These are phyloP conservation scores for Talaromyces albobiverticillius DNA, from an alignment of 2,329 filamentous ascomycete species.

Conservation along the genomic window DNA sequence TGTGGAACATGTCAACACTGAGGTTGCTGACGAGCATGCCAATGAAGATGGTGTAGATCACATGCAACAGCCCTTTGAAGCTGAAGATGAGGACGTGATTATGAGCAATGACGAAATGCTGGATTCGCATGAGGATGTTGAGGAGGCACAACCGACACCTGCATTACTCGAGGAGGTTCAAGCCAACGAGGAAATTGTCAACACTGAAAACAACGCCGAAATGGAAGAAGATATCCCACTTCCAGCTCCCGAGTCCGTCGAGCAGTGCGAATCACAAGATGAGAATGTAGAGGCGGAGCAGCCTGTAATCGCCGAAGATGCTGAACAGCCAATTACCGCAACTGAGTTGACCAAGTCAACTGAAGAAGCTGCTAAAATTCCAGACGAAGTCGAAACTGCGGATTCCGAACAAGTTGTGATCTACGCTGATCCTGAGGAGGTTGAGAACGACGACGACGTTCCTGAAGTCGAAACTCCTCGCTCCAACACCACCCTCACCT, in stretches of 20 bases:
- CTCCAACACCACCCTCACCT: neutral
- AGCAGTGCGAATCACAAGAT: neutral
- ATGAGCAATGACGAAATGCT: conserved; percentile 3
- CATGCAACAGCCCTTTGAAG: neutral
- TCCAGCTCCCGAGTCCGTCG: neutral
- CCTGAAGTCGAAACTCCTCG: conserved; percentile 2
- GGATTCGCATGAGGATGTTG: neutral
- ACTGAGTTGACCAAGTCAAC: neutral
- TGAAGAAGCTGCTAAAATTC: neutral
- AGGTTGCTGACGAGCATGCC: neutral
- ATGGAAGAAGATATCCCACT: conserved; percentile 1
- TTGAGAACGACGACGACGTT: neutral
- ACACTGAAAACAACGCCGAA: neutral
- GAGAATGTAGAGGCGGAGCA: neutral
- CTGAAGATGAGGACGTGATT: conserved; percentile 1
- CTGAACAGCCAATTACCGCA: neutral
- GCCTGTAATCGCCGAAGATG: neutral
- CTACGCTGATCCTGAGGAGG: neutral
- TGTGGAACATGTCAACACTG: neutral
- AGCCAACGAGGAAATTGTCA: neutral
- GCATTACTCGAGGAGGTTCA: neutral
- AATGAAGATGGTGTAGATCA: neutral
- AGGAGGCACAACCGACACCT: neutral
- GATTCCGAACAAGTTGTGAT: neutral
- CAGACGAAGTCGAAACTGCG: neutral